Evolutionary conservation across 2,329 filamentous ascomycete species (phyloP).

Genomic region (Beauveria pseudobassiana): DNA sequence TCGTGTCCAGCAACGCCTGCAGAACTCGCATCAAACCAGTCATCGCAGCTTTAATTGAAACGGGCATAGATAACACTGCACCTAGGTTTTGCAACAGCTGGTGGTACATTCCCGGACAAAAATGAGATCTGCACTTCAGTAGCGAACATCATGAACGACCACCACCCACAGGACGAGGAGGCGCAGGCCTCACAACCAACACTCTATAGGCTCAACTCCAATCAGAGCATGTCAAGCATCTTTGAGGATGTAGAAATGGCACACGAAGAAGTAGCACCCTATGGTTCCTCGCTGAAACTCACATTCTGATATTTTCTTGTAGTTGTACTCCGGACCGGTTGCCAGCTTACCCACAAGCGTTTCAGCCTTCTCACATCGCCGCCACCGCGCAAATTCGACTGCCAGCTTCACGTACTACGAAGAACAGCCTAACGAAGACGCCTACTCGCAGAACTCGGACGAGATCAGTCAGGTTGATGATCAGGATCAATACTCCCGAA

Average conservation of each 20-base stretch:
- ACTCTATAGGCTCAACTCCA: conserved; percentile 60
- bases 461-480: conserved; percentile 12
- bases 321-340: conserved; percentile 84
- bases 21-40: neutral
- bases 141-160: conserved; percentile 3
- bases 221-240: conserved; percentile 69
- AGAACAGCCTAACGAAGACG: conserved; percentile 54
- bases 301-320: conserved; percentile 2
- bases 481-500: conserved; percentile 13
- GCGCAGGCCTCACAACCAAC: conserved; percentile 12
- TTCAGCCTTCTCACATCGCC: conserved; percentile 83
- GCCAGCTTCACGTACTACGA: conserved; percentile 88
- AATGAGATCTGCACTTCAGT: neutral
- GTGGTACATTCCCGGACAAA: neutral
- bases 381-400: conserved; percentile 72
- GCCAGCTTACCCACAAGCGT: conserved; percentile 91
- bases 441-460: conserved; percentile 25
- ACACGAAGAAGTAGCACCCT: conserved; percentile 66
- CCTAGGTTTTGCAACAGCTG: neutral
- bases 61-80: neutral
- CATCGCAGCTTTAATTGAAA: neutral
- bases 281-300: neutral
- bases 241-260: conserved; percentile 98
- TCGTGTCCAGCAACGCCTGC: neutral
- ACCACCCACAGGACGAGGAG: neutral